Percentiles rank a stretch among this genome's conserved stretches.
phyloP scores from a whole-genome alignment of 2,329 filamentous ascomycete genomes.

The Fonsecaea erecta region DNA sequence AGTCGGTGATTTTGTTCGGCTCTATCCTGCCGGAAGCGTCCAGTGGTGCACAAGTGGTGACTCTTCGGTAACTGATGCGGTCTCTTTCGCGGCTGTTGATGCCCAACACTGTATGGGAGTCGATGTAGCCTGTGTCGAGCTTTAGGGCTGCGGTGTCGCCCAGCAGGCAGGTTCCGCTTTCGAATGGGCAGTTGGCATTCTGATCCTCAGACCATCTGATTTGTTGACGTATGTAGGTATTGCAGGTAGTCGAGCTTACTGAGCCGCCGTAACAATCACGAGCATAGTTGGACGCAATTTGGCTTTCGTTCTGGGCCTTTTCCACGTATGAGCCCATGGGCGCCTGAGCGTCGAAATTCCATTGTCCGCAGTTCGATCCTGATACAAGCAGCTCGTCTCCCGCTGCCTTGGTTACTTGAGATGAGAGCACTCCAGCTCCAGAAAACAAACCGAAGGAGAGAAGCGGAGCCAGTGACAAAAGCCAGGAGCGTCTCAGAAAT shows the following conservation, averaged over 20 bases:
- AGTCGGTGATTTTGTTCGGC: conserved; percentile 3
- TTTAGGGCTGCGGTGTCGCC: conserved; percentile 2
- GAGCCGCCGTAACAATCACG: background rate
- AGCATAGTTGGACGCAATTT: background rate
- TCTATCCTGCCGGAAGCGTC: background rate
- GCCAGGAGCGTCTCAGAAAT: background rate
- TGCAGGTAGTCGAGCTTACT: background rate
- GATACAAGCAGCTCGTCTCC: background rate
- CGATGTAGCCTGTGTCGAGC: conserved; percentile 35
- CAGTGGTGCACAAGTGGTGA: conserved; percentile 37
- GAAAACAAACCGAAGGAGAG: background rate
- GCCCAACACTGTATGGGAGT: conserved; percentile 39
- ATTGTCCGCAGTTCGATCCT: background rate
- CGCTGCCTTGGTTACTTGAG: background rate
- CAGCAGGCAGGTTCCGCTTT: conserved; percentile 10
- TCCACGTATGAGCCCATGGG: background rate
- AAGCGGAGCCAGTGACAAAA: background rate
- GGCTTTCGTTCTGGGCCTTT: background rate
- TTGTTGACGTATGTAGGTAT: background rate
- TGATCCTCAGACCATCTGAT: conserved; percentile 22
- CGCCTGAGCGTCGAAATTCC: background rate
- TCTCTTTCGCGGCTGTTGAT: conserved; percentile 38
- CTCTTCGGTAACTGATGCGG: conserved; percentile 38
- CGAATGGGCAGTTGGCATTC: conserved; percentile 30
- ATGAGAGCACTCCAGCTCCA: background rate